Evolutionary conservation across 306 rosid species (phyloP).

Genomic region (Prunus dulcis): DNA sequence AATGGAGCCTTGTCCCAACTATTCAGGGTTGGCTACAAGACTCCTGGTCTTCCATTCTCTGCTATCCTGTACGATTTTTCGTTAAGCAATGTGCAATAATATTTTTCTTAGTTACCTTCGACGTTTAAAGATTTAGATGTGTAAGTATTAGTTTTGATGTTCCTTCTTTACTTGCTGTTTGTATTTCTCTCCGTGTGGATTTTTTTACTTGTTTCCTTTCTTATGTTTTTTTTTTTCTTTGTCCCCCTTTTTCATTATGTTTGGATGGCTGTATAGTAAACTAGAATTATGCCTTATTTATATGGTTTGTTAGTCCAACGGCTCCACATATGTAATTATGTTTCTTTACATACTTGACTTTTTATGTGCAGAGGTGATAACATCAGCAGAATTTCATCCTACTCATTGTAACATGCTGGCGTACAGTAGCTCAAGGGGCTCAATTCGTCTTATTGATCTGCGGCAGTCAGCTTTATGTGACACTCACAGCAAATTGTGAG

Average conservation of each 20-base stretch:
- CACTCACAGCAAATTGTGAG: conserved; percentile 91
- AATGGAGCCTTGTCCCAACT: neutral
- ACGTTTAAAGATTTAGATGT: neutral
- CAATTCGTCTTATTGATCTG: conserved; percentile 90
- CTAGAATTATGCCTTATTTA: neutral
- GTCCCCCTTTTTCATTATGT: neutral
- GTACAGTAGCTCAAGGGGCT: conserved; percentile 97
- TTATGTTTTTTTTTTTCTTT: neutral
- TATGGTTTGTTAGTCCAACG: neutral
- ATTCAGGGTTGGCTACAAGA: neutral
- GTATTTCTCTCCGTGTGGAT: too few relatives aligned
- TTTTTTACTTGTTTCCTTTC: neutral
- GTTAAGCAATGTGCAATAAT: neutral
- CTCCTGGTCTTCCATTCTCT: neutral
- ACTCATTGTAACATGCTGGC: conserved; percentile 89
- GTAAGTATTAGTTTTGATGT: neutral
- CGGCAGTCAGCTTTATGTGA: conserved; percentile 98
- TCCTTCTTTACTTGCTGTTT: neutral
- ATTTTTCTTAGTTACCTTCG: neutral
- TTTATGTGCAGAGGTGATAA: conserved; percentile 85
- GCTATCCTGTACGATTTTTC: neutral
- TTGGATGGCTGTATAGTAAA: neutral
- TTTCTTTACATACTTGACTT: conserved; percentile 16
- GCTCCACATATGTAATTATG: neutral
- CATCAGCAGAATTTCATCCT: conserved; percentile 98